These are phyloP conservation scores for Cordyceps militaris DNA, from an alignment of 2,329 filamentous ascomycete species.

Conservation along the genomic window DNA sequence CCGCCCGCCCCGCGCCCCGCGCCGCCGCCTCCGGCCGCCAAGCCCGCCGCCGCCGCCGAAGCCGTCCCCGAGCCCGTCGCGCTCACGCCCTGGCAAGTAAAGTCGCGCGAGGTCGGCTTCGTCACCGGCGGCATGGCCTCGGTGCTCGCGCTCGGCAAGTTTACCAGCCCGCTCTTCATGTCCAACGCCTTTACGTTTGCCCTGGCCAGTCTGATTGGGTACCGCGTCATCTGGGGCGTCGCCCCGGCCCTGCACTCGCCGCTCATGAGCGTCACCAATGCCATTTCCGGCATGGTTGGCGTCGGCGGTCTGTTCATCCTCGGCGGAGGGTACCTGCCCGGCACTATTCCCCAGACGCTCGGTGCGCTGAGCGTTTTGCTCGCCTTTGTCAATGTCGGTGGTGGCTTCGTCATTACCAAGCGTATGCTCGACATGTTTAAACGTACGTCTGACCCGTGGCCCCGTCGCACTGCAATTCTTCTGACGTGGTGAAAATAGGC, in stretches of 20 bases:
- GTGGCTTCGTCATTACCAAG: conserved; percentile 87
- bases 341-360: conserved; percentile 70
- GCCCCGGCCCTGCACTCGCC: conserved; percentile 77
- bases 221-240: conserved; percentile 84
- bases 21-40: conserved; percentile 44
- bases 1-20: conserved; percentile 66
- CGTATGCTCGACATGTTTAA: conserved; percentile 92
- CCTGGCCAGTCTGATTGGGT: conserved; percentile 77
- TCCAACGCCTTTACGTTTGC: conserved; percentile 78
- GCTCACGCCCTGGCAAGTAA: conserved; percentile 76
- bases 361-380: conserved; percentile 75
- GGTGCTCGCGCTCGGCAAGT: conserved; percentile 68
- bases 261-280: conserved; percentile 89
- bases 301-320: conserved; percentile 84
- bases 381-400: conserved; percentile 82
- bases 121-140: conserved; percentile 74
- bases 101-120: conserved; percentile 64
- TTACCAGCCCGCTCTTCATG: conserved; percentile 82
- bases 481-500: conserved; percentile 32
- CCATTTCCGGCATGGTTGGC: conserved; percentile 87
- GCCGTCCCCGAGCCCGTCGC: conserved; percentile 48
- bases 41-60: conserved; percentile 36
- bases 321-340: conserved; percentile 70
- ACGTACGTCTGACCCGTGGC: conserved; percentile 34
- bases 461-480: no score